Base-by-base conservation (phyloP, 169 alveolate species). In the Plasmodium malariae region DNA sequence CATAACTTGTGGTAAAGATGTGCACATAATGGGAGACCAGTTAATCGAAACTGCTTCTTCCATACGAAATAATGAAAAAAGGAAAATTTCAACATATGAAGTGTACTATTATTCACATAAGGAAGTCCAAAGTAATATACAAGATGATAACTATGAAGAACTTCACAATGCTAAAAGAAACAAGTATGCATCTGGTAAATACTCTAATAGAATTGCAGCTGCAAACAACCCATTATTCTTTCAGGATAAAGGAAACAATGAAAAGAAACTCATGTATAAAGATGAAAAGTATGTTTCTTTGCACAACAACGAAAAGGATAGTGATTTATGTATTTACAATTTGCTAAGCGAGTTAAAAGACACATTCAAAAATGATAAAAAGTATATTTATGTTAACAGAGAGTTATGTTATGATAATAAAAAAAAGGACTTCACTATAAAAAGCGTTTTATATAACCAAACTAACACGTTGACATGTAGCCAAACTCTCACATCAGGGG, bases 311-410 rank as follows among this genome's bases (percentile, higher is more conserved):
- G 54, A 62, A 24, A 43, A 21, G 3, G 17, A 36, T 40, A 43
- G 51, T 3, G 11, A 49, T 43, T 1, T 51, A 14, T 28, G 54
- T 37, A 9, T 11, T 1, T 21, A 54, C 24, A 32, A 32, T 78
- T 63, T 78, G 59, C n/a, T 78, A 19, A 48, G 43, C 5, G 89
- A 78, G 65, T 69, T 78, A 55, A 78, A 49, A 65, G 48, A 14
- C 4, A 24, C n/a, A 55, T 63, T 63, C 45, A 48, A 49, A 63
- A 78, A 48, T 24, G 26, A 62, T 6, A 78, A 49, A 55, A 51
- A 55, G 28, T 78, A 78, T 21, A 36, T 63, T 1, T 78, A 78
- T 78, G 24, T 78, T 14, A 19, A 49, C 24, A 78, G 51, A 78
- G 65, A 43, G 4, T 69, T 78, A 37, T 78, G 36, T 37, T 78